These are phyloP conservation scores for Cladosporium oxysporum DNA, from an alignment of 2,329 filamentous ascomycete species.

Conservation along the genomic window DNA sequence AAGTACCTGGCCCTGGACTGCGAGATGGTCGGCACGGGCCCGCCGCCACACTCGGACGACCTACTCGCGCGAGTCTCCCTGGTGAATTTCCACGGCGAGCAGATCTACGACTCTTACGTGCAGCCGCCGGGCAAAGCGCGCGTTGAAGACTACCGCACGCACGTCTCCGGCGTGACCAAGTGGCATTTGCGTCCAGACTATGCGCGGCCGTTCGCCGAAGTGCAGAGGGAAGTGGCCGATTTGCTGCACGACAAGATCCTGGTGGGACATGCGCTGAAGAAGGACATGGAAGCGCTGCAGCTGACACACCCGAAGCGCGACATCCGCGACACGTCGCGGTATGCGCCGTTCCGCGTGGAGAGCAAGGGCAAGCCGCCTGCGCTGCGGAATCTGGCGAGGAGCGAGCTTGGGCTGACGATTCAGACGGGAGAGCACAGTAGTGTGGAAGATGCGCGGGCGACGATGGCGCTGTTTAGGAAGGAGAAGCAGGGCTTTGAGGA, in stretches of 20 bases:
- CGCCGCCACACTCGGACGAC: constrained; percentile 64
- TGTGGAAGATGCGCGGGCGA: constrained; percentile 78
- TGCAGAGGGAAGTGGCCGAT: constrained; percentile 69
- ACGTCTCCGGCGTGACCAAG: constrained; percentile 77
- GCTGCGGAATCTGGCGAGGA: constrained; percentile 60
- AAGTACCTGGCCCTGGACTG: constrained; percentile 95
- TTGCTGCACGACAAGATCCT: constrained; percentile 72
- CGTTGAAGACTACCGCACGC: constrained; percentile 89
- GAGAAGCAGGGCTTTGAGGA: constrained; percentile 84
- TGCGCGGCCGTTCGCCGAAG: constrained; percentile 65
- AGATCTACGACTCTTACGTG: constrained; percentile 94
- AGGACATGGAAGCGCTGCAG: constrained; percentile 73
- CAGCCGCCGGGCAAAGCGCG: constrained; percentile 57
- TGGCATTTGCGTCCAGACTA: constrained; percentile 64
- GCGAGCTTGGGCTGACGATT: constrained; percentile 60
- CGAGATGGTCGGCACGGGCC: constrained; percentile 92
- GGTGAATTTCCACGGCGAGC: constrained; percentile 89
- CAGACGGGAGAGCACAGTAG: constrained; percentile 63
- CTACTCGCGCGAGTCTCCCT: constrained; percentile 83
- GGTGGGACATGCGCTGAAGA: constrained; percentile 80
- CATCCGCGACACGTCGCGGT: constrained; percentile 81
- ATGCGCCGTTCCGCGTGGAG: constrained; percentile 71
- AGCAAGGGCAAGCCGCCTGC: constrained; percentile 69
- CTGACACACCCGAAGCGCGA: constrained; percentile 77
- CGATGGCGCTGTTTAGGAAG: constrained; percentile 84